Evolutionary conservation across 768 basidiomycete species (phyloP).

Genomic region (Rubroboletus pulcherrimus): DNA sequence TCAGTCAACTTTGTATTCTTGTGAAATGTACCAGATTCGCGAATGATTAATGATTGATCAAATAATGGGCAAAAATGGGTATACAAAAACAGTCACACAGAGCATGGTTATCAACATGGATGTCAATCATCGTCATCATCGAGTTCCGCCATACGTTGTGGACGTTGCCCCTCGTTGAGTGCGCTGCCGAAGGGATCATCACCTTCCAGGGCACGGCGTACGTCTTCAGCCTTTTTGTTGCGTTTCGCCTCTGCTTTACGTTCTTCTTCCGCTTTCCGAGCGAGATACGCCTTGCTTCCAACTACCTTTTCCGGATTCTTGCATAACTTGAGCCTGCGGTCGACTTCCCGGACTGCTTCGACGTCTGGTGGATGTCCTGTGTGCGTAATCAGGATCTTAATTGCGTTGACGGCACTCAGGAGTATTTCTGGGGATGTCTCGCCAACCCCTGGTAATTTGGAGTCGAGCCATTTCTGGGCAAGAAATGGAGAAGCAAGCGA

Average conservation of each 20-base stretch:
- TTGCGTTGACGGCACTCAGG: conserved; percentile 35
- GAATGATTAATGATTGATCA: neutral
- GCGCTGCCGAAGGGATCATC: conserved; percentile 72
- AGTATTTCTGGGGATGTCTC: conserved; percentile 20
- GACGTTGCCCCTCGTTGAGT: conserved; percentile 35
- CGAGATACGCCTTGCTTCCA: conserved; percentile 79
- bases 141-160: conserved; percentile 34
- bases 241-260: conserved; percentile 67
- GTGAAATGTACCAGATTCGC: neutral
- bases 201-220: conserved; percentile 42
- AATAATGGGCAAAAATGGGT: neutral
- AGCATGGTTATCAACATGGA: neutral
- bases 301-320: conserved; percentile 95
- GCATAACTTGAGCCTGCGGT: conserved; percentile 80
- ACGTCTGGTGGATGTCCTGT: conserved; percentile 67
- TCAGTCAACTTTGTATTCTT: neutral
- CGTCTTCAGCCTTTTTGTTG: conserved; percentile 52
- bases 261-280: conserved; percentile 70
- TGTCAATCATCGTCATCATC: conserved; percentile 44
- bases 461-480: conserved; percentile 55
- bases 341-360: conserved; percentile 84
- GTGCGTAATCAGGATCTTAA: conserved; percentile 52
- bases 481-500: conserved; percentile 61
- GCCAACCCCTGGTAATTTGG: conserved; percentile 30
- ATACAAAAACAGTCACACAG: neutral